These are phyloP conservation scores for Ophiocordyceps camponoti-rufipedis DNA, from an alignment of 2,329 filamentous ascomycete species.

Conservation along the genomic window DNA sequence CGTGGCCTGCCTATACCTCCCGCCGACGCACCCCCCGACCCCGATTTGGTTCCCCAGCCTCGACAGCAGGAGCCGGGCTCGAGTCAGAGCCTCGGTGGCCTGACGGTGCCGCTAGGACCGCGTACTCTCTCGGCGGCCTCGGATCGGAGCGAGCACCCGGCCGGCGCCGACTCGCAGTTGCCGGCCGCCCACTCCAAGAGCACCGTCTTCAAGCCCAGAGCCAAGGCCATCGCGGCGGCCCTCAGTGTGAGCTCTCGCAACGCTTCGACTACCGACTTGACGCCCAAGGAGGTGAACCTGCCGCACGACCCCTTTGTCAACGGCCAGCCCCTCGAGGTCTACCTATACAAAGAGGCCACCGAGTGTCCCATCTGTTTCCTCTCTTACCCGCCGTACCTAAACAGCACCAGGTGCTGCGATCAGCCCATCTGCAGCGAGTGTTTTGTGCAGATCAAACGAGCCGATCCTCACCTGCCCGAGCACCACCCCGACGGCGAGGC, in stretches of 20 bases:
- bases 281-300: conserved; percentile 60
- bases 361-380: conserved; percentile 97
- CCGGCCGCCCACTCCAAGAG: conserved; percentile 24
- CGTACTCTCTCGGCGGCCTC: conserved; percentile 66
- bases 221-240: conserved; percentile 75
- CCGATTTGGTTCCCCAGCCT: conserved; percentile 35
- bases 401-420: conserved; percentile 86
- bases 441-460: conserved; percentile 94
- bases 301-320: conserved; percentile 78
- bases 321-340: conserved; percentile 83
- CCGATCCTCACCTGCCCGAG: conserved; percentile 78
- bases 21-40: conserved; percentile 64
- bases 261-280: conserved; percentile 50
- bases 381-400: conserved; percentile 87
- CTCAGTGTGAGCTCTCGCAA: conserved; percentile 59
- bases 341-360: conserved; percentile 73
- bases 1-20: conserved; percentile 69
- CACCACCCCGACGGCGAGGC: conserved; percentile 37
- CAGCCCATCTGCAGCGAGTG: conserved; percentile 96
- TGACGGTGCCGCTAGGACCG: conserved; percentile 64
- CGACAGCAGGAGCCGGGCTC: conserved; percentile 29
- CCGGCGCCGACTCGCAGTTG: conserved; percentile 36
- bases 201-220: conserved; percentile 59
- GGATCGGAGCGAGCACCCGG: conserved; percentile 44
- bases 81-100: conserved; percentile 41